A percentile compares a stretch with the other conserved stretches of the same genome.
These are phyloP conservation scores for Vitis rupestris DNA, from an alignment of 164 flowering plant species.

Conservation along the genomic window DNA sequence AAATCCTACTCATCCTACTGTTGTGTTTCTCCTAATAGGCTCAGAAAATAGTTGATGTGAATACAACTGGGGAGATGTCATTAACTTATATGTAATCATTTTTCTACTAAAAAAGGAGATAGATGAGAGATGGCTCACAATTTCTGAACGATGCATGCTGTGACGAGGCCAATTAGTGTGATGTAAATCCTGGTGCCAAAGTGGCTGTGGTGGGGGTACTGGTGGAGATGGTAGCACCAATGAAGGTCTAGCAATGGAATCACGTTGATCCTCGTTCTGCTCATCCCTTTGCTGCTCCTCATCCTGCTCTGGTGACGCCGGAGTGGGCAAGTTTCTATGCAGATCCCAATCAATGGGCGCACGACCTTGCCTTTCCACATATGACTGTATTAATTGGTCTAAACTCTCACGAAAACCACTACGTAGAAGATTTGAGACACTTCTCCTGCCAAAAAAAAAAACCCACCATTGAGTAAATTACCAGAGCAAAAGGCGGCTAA, in stretches of 20 bases:
- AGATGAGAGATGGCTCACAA: conserved; percentile 38
- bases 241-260: conserved; percentile 46
- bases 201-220: conserved; percentile 74
- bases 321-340: conserved; percentile 47
- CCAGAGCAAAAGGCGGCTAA: neutral
- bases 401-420: conserved; percentile 82
- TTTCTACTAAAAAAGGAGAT: too few relatives aligned
- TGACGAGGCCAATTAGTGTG: conserved; percentile 74
- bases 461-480: neutral
- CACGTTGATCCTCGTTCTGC: conserved; percentile 42
- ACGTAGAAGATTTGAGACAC: conserved; percentile 74
- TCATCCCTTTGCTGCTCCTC: conserved; percentile 49
- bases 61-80: too few relatives aligned
- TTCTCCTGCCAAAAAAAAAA: conserved; percentile 46
- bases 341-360: conserved; percentile 73
- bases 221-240: conserved; percentile 61
- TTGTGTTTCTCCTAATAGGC: too few relatives aligned
- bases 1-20: too few relatives aligned
- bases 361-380: conserved; percentile 65
- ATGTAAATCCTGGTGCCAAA: conserved; percentile 71
- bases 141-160: conserved; percentile 69
- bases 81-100: too few relatives aligned
- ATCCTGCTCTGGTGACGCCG: conserved; percentile 44
- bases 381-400: conserved; percentile 73
- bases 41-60: too few relatives aligned